phyloP scores from a whole-genome alignment of 1,284 basidiomycete genomes.

The Boletus mariae region DNA sequence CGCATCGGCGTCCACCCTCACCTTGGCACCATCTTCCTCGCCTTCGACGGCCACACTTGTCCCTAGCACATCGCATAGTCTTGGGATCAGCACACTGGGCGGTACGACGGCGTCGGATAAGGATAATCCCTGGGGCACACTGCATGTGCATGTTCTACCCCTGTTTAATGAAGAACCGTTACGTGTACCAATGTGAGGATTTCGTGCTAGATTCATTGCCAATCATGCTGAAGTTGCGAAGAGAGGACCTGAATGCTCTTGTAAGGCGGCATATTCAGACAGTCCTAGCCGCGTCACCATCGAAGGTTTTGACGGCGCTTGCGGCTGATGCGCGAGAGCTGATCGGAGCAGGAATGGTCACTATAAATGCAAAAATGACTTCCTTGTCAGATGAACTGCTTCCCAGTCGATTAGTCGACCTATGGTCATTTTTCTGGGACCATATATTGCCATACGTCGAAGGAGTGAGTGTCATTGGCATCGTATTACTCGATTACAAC shows the following conservation, averaged over 20 bases:
- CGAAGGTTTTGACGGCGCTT: conserved; percentile 62
- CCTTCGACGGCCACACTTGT: conserved; percentile 23
- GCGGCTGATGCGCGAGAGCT: conserved; percentile 81
- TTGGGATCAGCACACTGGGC: conserved; percentile 21
- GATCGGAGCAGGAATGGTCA: conserved; percentile 86
- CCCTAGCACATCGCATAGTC: conserved; percentile 19
- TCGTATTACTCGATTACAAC: conserved; percentile 1
- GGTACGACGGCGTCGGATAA: conserved; percentile 24
- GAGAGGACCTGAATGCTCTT: conserved; percentile 85
- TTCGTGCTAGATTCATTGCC: not conserved
- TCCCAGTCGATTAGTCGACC: conserved; percentile 74
- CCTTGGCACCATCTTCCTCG: conserved; percentile 27
- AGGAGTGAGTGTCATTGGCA: conserved; percentile 51
- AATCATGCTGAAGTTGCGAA: conserved; percentile 28
- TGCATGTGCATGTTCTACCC: conserved; percentile 85
- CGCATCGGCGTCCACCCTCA: conserved; percentile 36
- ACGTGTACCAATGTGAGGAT: conserved; percentile 74
- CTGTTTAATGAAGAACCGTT: conserved; percentile 90
- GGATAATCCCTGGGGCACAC: conserved; percentile 72
- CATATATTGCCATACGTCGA: conserved; percentile 88
- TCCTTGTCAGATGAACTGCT: conserved; percentile 74
- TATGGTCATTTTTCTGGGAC: conserved; percentile 95
- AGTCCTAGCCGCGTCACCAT: conserved; percentile 60
- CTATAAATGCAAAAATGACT: conserved; percentile 80
- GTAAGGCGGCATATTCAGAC: conserved; percentile 75